Evolutionary conservation across 140 eudicot species (phyloP).

Genomic region (Stevia rebaudiana): DNA sequence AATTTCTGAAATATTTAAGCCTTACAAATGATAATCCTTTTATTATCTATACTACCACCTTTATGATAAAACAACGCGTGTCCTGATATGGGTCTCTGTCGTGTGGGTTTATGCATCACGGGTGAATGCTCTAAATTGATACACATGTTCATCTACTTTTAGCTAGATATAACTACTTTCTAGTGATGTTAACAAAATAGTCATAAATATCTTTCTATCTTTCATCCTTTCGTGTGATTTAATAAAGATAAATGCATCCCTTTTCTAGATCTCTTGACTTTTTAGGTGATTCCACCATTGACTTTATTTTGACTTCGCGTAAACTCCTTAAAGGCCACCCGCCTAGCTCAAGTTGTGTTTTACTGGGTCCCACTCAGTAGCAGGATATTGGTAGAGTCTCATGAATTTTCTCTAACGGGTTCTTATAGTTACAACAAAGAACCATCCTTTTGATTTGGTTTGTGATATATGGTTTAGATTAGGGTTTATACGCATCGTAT

Average conservation of each 20-base stretch:
- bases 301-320: conserved; percentile 1
- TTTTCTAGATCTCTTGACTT: not conserved
- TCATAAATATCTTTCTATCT: conserved; percentile 12
- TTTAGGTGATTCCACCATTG: not conserved
- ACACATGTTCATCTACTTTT: conserved; percentile 17
- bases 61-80: conserved; percentile 2
- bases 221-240: conserved; percentile 2
- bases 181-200: conserved; percentile 3
- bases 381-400: not conserved
- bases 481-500: not conserved
- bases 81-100: conserved; percentile 17
- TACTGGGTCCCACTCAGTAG: not conserved
- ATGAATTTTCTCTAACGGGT: not conserved
- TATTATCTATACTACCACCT: not conserved
- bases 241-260: not conserved
- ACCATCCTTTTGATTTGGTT: not conserved
- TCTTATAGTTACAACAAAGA: not conserved
- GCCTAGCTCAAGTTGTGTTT: not conserved
- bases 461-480: not conserved
- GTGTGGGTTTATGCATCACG: conserved; percentile 15
- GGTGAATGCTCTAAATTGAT: conserved; percentile 15
- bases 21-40: not conserved
- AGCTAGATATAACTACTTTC: conserved; percentile 19
- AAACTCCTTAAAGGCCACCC: not conserved
- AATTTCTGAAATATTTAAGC: conserved; percentile 4